Percentiles rank a stretch among this genome's conserved stretches.
phyloP scores from a whole-genome alignment of 345 rosid species.

The Rhizophora mangle region DNA sequence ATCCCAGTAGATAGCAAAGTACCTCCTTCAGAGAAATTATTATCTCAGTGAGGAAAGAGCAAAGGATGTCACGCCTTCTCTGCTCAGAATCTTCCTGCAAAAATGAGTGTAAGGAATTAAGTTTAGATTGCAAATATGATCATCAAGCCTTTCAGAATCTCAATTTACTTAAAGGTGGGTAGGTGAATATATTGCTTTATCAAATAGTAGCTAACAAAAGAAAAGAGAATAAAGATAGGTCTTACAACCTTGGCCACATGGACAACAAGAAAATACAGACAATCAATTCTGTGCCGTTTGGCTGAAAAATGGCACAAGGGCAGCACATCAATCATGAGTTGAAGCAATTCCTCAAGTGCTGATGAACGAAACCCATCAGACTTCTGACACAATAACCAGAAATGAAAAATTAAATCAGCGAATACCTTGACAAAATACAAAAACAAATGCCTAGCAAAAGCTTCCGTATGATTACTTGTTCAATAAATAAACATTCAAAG shows the following conservation, averaged over 20 bases:
- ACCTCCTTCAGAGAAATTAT: conserved; percentile 95
- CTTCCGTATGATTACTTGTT: background rate
- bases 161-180: no score
- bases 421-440: background rate
- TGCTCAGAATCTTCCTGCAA: conserved; percentile 63
- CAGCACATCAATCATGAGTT: conserved; percentile 64
- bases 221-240: background rate
- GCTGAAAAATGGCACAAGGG: conserved; percentile 86
- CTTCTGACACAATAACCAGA: conserved; percentile 39
- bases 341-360: conserved; percentile 59
- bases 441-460: background rate
- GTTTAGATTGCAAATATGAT: background rate
- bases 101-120: conserved; percentile 6
- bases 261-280: conserved; percentile 71
- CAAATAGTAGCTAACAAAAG: background rate
- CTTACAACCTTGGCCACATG: conserved; percentile 49
- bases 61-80: conserved; percentile 44
- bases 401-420: background rate
- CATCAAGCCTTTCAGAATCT: background rate
- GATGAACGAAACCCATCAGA: conserved; percentile 54
- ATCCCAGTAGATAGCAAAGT: conserved; percentile 14
- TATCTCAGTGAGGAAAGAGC: conserved; percentile 83
- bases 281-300: conserved; percentile 84
- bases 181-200: background rate
- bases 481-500: background rate